These are phyloP conservation scores for Prinsepia uniflora DNA, from an alignment of 306 rosid genomes.

Conservation along the genomic window DNA sequence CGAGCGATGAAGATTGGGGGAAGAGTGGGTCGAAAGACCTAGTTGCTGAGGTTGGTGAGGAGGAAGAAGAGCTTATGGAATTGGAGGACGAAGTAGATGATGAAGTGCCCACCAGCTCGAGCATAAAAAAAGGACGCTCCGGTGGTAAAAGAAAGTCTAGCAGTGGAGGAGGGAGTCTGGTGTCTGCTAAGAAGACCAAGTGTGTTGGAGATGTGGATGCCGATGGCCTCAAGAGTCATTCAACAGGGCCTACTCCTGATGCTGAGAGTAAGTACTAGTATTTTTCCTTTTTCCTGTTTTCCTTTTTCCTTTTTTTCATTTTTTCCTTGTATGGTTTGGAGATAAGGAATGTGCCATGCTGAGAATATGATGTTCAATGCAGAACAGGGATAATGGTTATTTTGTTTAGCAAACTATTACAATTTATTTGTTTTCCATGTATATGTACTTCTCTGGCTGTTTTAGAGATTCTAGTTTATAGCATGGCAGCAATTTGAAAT, in stretches of 20 bases:
- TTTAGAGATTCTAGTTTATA: background rate
- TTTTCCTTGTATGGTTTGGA: background rate
- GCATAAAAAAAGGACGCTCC: conserved; percentile 33
- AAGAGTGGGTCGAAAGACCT: conserved; percentile 41
- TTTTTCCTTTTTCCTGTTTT: background rate
- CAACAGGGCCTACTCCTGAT: conserved; percentile 30
- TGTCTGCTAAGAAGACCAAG: conserved; percentile 56
- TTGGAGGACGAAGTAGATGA: conserved; percentile 22
- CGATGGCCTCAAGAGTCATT: conserved; percentile 31
- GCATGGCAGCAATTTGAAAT: background rate
- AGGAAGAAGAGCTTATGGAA: conserved; percentile 47
- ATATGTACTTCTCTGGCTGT: background rate
- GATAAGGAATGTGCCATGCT: background rate
- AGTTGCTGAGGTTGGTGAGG: conserved; percentile 39
- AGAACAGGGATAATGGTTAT: background rate
- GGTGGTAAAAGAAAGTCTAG: conserved; percentile 44
- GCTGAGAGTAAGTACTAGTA: conserved; percentile 48
- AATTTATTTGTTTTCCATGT: background rate
- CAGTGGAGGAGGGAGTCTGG: conserved; percentile 31
- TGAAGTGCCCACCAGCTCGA: conserved; percentile 11
- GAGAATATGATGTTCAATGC: background rate
- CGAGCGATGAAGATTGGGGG: conserved; percentile 74
- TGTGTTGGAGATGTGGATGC: conserved; percentile 25
- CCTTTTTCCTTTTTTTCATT: background rate
- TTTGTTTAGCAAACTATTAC: background rate